phyloP scores from a whole-genome alignment of 345 rosid species.

The Rubroshorea leprosula region DNA sequence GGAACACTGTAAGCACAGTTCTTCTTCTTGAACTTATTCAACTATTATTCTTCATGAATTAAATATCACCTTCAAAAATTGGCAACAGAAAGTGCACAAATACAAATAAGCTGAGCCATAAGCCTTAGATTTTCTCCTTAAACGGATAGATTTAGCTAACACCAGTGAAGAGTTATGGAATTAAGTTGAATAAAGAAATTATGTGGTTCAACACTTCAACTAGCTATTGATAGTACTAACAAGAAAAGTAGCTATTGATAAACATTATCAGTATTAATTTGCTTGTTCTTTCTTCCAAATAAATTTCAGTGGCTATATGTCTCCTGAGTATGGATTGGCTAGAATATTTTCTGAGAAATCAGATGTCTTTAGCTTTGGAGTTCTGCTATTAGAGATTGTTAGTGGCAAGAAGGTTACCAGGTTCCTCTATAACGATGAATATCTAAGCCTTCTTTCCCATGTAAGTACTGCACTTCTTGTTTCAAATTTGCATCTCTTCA shows the following conservation, averaged over 20 bases:
- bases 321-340: constrained; percentile 39
- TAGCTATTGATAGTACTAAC: neutral
- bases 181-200: too few relatives aligned
- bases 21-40: neutral
- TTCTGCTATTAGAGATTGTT: constrained; percentile 34
- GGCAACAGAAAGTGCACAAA: too few relatives aligned
- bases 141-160: too few relatives aligned
- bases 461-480: constrained; percentile 21
- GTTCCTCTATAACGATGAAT: constrained; percentile 6
- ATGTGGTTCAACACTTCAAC: neutral
- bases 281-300: neutral
- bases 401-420: constrained; percentile 31
- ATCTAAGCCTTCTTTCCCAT: constrained; percentile 29
- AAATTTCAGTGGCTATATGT: constrained; percentile 35
- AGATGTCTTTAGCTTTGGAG: constrained; percentile 44
- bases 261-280: neutral
- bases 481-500: too few relatives aligned
- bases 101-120: too few relatives aligned
- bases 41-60: neutral
- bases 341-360: constrained; percentile 39
- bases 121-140: too few relatives aligned
- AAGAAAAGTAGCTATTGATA: neutral
- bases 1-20: constrained; percentile 23
- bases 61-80: neutral
- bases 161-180: too few relatives aligned